Base-by-base conservation (phyloP, 805 yeast species). In the Saturnispora zaruensis region DNA sequence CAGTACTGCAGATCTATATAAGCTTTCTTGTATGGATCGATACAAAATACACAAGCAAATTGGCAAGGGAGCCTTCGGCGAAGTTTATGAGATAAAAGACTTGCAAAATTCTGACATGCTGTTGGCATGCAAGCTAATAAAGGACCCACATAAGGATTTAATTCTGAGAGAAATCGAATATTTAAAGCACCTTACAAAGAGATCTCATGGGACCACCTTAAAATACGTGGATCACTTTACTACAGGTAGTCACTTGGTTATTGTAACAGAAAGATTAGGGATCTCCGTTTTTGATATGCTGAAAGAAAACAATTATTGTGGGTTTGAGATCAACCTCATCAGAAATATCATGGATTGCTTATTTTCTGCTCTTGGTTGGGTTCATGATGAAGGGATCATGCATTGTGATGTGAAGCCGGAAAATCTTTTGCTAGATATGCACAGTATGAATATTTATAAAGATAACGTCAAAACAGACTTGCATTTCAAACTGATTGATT, bases 401-500 rank as follows among this genome's bases (percentile, higher is more conserved):
- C 96, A 88, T 61, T 87, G 95, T 58, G 96, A 88, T 62, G 68
- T 88, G 50, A 88, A 88, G 60, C 96, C 95, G 0, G 96, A 87
- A 59, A 88, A 88, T 64, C 70, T 88, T 34, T 48, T 65, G 5
- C 67, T 71, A 7, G 69, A 76, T 5, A 64, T 68, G 20, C 59
- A 67, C 0, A 68, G 81, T 21, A 67, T 66, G 18, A 23, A 34
- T 5, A 42, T 46, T 4, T 57, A 60, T 24, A 21, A n/a, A 16
- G 41, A 41, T 13, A 36, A 41, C 6, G 14, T 42, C 44, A 4
- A 20, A 37, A 6, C 20, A 36, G 6, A 34, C 44, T 14, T 53
- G 42, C 33, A 50, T 16, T n/a, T 87, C 45, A 87, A 84, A 57
- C 72, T 88, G 30, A 84, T 88, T 48, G 96, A 88, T 60, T 87